Evolutionary conservation across 345 rosid genomes (phyloP), one percentile per base, ranked within the genome.

Genomic region (Syzygium grande): DNA sequence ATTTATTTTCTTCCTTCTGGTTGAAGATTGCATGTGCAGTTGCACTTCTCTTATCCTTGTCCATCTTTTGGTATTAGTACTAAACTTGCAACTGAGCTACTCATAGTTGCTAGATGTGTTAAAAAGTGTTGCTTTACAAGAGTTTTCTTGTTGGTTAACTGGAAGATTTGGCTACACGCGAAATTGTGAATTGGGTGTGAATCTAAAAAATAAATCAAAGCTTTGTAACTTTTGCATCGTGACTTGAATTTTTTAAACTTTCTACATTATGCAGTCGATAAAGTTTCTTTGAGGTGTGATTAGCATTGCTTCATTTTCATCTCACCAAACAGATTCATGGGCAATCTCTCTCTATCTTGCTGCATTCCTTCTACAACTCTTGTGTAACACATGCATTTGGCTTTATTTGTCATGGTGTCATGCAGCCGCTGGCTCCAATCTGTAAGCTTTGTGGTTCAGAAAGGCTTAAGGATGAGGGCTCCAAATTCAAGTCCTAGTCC

Each of bases 361-460:
- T 17, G 25, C 46, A 34, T 68, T 34, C 25, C 46, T 34, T 10
- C 80, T 34, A 30, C 19, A 34, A 17, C 25, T 68, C 46, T 19
- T 34, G 46, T 17, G 4, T 34, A 34, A 68, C 25, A 2, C 6
- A 14, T 38, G 38, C 68, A 84, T 87, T 49, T 88, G 19, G 34
- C 29, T 9, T 29, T 34, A 53, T 54, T 63, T 38, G 3, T 87
- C 52, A 52, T 79, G 86, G 86, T 63, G 65, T 86, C 55, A 54
- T 87, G 68, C 93, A 93, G 99, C 92, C 92, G 43, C 85, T 95
- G 85, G 95, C 96, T 85, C 98, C 94, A 23, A 79, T 93, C 58
- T 95, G 98, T 27, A 91, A 94, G 86, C 51, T 94, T 38, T 95
- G 98, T 88, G 85, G 88, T 77, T 87, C 91, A 6, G 87, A 89